Evolutionary conservation across 208 protist genomes (phyloP).

Genomic region (Crithidia bombi): DNA sequence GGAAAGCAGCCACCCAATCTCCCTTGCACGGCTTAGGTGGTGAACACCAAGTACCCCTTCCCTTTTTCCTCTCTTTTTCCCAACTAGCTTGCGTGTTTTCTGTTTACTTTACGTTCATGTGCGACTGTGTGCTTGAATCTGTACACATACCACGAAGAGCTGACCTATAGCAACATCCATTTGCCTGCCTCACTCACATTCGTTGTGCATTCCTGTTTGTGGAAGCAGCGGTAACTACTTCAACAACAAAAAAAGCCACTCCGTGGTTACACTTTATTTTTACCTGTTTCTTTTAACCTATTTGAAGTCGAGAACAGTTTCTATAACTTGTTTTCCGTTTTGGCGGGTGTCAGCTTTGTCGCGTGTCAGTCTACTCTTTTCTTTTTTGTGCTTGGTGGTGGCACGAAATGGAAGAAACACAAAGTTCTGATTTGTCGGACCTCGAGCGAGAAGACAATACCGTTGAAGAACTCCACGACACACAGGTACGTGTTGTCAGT

Average conservation of each 20-base stretch:
- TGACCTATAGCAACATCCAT: too few species aligned
- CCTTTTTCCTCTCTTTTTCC: slow-evolving; percentile 3
- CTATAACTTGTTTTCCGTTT: background rate
- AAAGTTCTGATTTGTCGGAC: slow-evolving; percentile 13
- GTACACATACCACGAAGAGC: too few species aligned
- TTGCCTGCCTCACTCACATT: too few species aligned
- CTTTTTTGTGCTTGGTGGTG: background rate
- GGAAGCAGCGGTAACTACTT: background rate
- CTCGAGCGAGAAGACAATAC: slow-evolving; percentile 11
- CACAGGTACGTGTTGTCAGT: slow-evolving; percentile 13
- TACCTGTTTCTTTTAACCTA: background rate
- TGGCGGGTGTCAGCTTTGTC: too few species aligned
- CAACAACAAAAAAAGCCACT: too few species aligned
- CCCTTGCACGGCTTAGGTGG: background rate
- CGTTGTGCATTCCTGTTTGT: too few species aligned
- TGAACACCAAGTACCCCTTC: background rate
- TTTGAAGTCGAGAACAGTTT: too few species aligned
- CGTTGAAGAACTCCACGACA: slow-evolving; percentile 7
- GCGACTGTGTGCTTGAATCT: too few species aligned
- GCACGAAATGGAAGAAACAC: background rate
- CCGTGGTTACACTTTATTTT: background rate
- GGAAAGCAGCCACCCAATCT: background rate
- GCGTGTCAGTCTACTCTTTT: background rate
- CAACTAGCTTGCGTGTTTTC: background rate
- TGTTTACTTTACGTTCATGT: background rate